Percentiles rank a stretch among this genome's conserved stretches.
Conservation (phyloP, 345 rosid genomes). For the Erysimum cheiranthoides region DNA sequence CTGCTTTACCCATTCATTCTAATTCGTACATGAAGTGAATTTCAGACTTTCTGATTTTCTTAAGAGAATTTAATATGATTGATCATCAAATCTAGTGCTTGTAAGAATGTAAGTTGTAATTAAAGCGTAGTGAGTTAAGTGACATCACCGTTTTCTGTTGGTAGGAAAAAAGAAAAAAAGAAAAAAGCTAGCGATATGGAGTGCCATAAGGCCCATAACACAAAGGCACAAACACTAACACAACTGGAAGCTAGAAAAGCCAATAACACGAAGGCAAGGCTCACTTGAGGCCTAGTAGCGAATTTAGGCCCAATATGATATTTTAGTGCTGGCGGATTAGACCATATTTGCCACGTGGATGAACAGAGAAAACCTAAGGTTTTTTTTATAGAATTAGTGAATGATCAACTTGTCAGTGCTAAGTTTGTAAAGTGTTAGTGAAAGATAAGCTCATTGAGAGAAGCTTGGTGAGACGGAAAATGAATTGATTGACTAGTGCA, state of each 20-base stretch:
- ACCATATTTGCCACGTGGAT: not conserved
- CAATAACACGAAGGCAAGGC: conserved; percentile 15
- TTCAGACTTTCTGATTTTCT: not conserved
- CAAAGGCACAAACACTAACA: not conserved
- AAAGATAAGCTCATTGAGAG: too few species aligned
- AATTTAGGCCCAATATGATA: conserved; percentile 24
- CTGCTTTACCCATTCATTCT: conserved; percentile 14
- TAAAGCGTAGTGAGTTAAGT: conserved; percentile 4
- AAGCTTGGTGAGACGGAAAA: too few species aligned
- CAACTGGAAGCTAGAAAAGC: not conserved
- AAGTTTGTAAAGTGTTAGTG: too few species aligned
- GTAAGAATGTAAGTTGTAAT: not conserved
- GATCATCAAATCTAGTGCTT: conserved; percentile 23
- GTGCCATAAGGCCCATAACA: not conserved
- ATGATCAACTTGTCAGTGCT: too few species aligned
- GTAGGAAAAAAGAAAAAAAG: not conserved
- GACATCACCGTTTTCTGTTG: conserved; percentile 4
- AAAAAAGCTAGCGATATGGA: too few species aligned
- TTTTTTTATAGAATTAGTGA: too few species aligned
- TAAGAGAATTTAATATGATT: not conserved
- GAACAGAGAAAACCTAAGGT: too few species aligned
- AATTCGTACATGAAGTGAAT: conserved; percentile 9
- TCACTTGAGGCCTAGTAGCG: not conserved
- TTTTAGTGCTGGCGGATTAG: not conserved
- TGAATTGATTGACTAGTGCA: too few species aligned